Conservation (phyloP, 768 basidiomycete genomes). For the Tricholoma flavovirens region DNA sequence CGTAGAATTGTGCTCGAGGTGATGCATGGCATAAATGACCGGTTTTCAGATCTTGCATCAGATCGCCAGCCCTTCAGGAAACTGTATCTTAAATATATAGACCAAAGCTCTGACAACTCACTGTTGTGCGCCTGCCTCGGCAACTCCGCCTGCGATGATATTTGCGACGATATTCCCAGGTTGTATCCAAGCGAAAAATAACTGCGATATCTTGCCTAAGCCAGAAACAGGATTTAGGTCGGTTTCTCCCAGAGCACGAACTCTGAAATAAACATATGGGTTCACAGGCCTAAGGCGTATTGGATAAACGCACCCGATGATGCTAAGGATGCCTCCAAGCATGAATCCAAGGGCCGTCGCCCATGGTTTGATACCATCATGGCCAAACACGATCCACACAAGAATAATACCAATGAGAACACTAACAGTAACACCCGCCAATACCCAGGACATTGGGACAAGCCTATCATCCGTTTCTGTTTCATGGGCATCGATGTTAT, state of each 20-base stretch:
- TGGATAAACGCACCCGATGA: slow-evolving; percentile 65
- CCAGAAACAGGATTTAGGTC: slow-evolving; percentile 92
- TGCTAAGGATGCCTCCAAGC: slow-evolving; percentile 76
- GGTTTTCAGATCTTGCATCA: slow-evolving; percentile 99
- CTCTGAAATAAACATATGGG: slow-evolving; percentile 36
- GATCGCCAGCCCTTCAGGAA: slow-evolving; percentile 74
- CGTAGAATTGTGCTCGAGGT: slow-evolving; percentile 90
- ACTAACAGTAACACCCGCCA: slow-evolving; percentile 57
- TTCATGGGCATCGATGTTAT: slow-evolving; percentile 48
- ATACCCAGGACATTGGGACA: slow-evolving; percentile 77
- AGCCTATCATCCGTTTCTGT: slow-evolving; percentile 74
- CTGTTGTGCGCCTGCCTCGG: slow-evolving; percentile 94
- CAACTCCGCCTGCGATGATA: slow-evolving; percentile 95
- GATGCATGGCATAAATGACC: slow-evolving; percentile 90
- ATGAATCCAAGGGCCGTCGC: slow-evolving; percentile 83
- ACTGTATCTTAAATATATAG: slow-evolving; percentile 4
- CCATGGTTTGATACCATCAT: slow-evolving; percentile 93
- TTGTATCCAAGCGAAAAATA: slow-evolving; percentile 91
- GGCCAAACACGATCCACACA: slow-evolving; percentile 86
- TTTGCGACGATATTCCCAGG: slow-evolving; percentile 97
- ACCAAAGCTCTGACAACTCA: slow-evolving; percentile 27
- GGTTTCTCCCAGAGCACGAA: slow-evolving; percentile 92
- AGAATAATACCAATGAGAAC: slow-evolving; percentile 66
- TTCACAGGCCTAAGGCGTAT: not conserved
- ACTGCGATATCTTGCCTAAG: slow-evolving; percentile 90